These are phyloP conservation scores for Colletotrichum magnum DNA, from an alignment of 2,329 filamentous ascomycete species.

Conservation along the genomic window DNA sequence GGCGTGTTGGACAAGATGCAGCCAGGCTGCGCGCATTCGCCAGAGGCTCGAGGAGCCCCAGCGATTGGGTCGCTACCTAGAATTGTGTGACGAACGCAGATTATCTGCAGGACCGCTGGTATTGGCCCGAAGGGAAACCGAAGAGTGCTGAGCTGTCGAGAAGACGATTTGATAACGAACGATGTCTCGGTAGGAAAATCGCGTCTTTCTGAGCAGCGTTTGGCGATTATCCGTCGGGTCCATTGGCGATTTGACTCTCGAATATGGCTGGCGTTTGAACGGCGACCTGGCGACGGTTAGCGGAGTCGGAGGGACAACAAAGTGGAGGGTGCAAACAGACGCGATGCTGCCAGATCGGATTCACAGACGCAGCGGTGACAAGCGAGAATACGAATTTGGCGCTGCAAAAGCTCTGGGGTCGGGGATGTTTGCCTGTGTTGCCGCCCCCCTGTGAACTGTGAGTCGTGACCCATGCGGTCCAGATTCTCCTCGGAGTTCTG, in stretches of 20 bases:
- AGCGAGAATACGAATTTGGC: slow-evolving; percentile 6
- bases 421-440: slow-evolving; percentile 18
- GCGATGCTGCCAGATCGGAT: background rate
- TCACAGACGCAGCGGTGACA: slow-evolving; percentile 9
- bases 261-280: slow-evolving; percentile 3
- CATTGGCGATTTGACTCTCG: background rate
- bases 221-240: background rate
- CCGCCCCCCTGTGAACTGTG: too few species aligned
- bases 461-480: background rate
- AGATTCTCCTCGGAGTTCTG: background rate
- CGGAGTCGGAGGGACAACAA: background rate
- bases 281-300: background rate
- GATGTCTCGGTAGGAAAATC: background rate
- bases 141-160: background rate
- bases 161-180: background rate
- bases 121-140: slow-evolving; percentile 5
- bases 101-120: background rate
- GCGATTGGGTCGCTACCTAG: background rate
- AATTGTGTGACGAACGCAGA: background rate
- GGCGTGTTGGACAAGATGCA: background rate
- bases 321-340: slow-evolving; percentile 13
- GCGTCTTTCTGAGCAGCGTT: background rate
- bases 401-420: background rate
- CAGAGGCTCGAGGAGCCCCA: background rate
- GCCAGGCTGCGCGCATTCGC: slow-evolving; percentile 18